A percentile compares a stretch with the other conserved stretches of the same genome.
These are phyloP conservation scores for Starmerella ratchasimensis DNA, from an alignment of 805 yeast species.

Conservation along the genomic window DNA sequence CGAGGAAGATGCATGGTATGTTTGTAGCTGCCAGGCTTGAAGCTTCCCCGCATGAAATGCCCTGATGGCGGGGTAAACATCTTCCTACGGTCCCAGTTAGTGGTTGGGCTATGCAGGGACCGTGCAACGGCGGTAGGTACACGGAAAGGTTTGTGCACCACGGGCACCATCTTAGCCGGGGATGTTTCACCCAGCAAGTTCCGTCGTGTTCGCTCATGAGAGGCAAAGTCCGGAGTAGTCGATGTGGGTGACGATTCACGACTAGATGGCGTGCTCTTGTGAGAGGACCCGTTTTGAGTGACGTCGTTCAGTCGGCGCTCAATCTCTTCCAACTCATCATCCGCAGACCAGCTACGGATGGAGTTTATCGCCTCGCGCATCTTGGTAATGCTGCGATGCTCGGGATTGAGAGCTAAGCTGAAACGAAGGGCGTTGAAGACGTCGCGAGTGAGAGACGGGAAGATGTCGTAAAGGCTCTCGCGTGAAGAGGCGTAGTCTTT, in stretches of 20 bases:
- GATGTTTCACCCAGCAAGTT: no score
- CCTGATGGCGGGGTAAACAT: conserved; percentile 20
- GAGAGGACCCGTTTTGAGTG: neutral
- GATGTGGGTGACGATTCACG: no score
- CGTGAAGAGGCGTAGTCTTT: conserved; percentile 74
- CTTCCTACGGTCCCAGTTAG: conserved; percentile 20
- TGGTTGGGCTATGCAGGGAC: conserved; percentile 13
- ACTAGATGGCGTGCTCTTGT: no score
- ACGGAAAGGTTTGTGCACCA: conserved; percentile 20
- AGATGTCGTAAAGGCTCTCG: conserved; percentile 82
- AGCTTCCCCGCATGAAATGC: neutral
- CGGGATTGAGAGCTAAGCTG: conserved; percentile 73
- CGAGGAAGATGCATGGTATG: conserved; percentile 9
- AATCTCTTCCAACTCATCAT: conserved; percentile 47
- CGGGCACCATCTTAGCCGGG: conserved; percentile 12
- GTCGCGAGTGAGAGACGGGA: conserved; percentile 77
- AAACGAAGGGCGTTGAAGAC: conserved; percentile 71
- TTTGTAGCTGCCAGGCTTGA: conserved; percentile 2
- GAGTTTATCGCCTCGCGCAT: conserved; percentile 48
- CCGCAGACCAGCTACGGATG: conserved; percentile 63
- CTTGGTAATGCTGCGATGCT: conserved; percentile 52
- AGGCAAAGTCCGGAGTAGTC: no score
- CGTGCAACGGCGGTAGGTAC: conserved; percentile 20
- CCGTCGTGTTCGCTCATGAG: no score
- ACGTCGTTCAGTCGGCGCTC: no score